Evolutionary conservation across 2,329 filamentous ascomycete genomes (phyloP).

Genomic region (Sphaerulina vaccinii): DNA sequence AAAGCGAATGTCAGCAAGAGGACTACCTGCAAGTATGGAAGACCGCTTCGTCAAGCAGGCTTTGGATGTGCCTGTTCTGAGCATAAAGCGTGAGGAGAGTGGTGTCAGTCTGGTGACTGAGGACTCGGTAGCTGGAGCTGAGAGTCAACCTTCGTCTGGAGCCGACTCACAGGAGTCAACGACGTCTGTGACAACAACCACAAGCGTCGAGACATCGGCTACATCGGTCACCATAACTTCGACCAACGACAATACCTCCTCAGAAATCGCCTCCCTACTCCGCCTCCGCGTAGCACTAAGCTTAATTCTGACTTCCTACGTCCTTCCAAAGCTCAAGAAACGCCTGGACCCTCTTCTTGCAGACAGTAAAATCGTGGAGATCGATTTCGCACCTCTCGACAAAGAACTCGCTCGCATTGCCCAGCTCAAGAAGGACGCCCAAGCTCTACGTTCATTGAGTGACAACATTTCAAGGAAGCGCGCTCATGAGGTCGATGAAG

Average conservation of each 20-base stretch:
- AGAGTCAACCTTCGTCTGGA: conserved; percentile 16
- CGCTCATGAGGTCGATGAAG: conserved; percentile 57
- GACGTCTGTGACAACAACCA: conserved; percentile 28
- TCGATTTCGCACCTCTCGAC: conserved; percentile 71
- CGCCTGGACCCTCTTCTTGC: conserved; percentile 48
- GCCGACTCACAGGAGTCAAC: conserved; percentile 27
- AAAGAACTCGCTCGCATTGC: conserved; percentile 66
- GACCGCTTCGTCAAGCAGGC: conserved; percentile 75
- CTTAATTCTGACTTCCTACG: conserved; percentile 64
- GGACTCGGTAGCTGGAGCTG: conserved; percentile 24
- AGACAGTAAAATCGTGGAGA: conserved; percentile 24
- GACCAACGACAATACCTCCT: conserved; percentile 10
- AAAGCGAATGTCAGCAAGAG: conserved; percentile 60
- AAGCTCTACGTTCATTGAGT: conserved; percentile 63
- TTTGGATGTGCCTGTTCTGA: conserved; percentile 73
- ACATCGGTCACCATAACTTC: conserved; percentile 36
- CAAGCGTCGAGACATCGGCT: conserved; percentile 27
- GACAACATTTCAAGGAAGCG: conserved; percentile 71
- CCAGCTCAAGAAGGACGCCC: conserved; percentile 68
- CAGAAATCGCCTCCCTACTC: conserved; percentile 56
- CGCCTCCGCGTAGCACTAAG: conserved; percentile 63
- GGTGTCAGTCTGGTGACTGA: conserved; percentile 34
- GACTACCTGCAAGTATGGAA: conserved; percentile 78
- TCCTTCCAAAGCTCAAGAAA: conserved; percentile 48
- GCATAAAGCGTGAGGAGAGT: conserved; percentile 60